These are phyloP conservation scores for Monilinia laxa DNA, from an alignment of 2,329 filamentous ascomycete species.

Conservation along the genomic window DNA sequence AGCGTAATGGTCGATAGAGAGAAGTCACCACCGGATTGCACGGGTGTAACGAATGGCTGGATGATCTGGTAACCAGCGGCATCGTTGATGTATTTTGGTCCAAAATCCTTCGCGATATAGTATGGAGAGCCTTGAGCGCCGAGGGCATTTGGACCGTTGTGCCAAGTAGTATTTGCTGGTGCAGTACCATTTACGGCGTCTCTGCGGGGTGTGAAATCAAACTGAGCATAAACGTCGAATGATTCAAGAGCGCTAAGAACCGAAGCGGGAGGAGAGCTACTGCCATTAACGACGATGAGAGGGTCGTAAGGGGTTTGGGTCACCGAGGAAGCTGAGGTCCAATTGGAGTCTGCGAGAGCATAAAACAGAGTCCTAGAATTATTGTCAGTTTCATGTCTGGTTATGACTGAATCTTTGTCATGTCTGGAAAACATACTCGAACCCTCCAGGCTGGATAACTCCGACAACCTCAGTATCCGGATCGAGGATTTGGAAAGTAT, in stretches of 20 bases:
- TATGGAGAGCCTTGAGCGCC: conserved; percentile 42
- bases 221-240: conserved; percentile 48
- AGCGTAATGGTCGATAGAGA: conserved; percentile 48
- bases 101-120: conserved; percentile 48
- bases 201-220: conserved; percentile 44
- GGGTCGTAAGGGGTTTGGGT: conserved; percentile 43
- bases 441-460: conserved; percentile 49
- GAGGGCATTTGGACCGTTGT: conserved; percentile 43
- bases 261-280: conserved; percentile 24
- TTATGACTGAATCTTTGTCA: conserved; percentile 5
- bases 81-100: conserved; percentile 47
- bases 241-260: conserved; percentile 43
- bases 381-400: conserved; percentile 2
- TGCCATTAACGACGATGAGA: background rate
- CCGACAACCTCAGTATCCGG: conserved; percentile 50
- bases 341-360: conserved; percentile 38
- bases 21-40: conserved; percentile 45
- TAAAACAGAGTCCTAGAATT: conserved; percentile 44
- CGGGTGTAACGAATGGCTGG: conserved; percentile 45
- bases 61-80: conserved; percentile 45
- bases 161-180: conserved; percentile 42
- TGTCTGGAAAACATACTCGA: conserved; percentile 42
- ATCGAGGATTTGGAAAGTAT: conserved; percentile 50
- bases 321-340: conserved; percentile 42
- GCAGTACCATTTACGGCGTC: conserved; percentile 47